These are phyloP conservation scores for Cladochytrium replicatum DNA, from an alignment of 192 early-diverging fungal species.

Conservation along the genomic window DNA sequence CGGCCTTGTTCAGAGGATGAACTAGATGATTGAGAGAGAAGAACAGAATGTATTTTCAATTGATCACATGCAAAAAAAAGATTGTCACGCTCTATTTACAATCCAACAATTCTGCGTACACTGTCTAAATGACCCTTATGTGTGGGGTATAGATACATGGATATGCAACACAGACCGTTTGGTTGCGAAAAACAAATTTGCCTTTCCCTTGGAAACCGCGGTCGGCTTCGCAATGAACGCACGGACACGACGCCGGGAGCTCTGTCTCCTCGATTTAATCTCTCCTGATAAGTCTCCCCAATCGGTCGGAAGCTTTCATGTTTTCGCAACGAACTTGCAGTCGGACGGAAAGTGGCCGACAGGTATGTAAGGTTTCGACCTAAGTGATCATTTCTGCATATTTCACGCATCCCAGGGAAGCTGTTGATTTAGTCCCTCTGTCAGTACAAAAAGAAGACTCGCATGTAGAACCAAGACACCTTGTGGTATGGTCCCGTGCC, in stretches of 20 bases:
- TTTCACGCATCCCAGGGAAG: slow-evolving; percentile 56
- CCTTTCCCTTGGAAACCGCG: slow-evolving; percentile 44
- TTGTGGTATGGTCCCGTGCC: slow-evolving; percentile 23
- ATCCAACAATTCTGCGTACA: too few relatives aligned
- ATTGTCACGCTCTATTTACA: too few relatives aligned
- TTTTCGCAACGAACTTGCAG: slow-evolving; percentile 45
- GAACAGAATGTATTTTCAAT: too few relatives aligned
- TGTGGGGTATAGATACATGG: too few relatives aligned
- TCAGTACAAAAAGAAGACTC: slow-evolving; percentile 14
- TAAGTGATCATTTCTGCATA: slow-evolving; percentile 46
- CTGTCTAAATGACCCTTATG: too few relatives aligned
- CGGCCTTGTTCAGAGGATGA: slow-evolving; percentile 90
- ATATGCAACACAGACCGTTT: slow-evolving; percentile 7
- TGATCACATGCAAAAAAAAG: too few relatives aligned
- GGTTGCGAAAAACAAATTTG: slow-evolving; percentile 27
- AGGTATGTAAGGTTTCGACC: slow-evolving; percentile 43
- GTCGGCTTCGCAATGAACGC: slow-evolving; percentile 47
- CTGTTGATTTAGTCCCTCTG: slow-evolving; percentile 46
- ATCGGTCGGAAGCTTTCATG: slow-evolving; percentile 42
- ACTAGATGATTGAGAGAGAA: slow-evolving; percentile 52
- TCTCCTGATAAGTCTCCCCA: slow-evolving; percentile 28
- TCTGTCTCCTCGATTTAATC: slow-evolving; percentile 3
- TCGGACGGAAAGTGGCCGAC: slow-evolving; percentile 39
- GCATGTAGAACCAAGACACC: neutral
- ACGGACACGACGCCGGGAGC: neutral